Percentiles rank a stretch among this genome's conserved stretches.
Evolutionary conservation across 179 eudicot genomes (phyloP).

Genomic region (Gypsophila paniculata): DNA sequence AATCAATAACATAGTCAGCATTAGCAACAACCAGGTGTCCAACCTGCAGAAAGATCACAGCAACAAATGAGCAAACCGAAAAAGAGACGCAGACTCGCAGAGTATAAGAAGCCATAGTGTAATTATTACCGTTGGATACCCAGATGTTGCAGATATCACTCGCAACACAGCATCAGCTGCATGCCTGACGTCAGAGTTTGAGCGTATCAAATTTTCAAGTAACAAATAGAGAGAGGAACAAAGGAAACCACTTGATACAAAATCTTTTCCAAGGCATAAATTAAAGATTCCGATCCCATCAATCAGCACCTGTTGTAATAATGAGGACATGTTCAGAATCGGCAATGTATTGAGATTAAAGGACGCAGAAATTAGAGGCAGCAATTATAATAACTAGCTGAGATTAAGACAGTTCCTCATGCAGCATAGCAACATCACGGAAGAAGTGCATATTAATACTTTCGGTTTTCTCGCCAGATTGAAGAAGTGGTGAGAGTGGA

Average conservation of each 20-base stretch:
- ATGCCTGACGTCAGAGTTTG: conserved; percentile 63
- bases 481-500: conserved; percentile 52
- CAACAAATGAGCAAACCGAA: conserved; percentile 14
- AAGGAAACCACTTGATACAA: conserved; percentile 74
- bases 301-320: conserved; percentile 62
- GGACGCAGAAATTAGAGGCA: conserved; percentile 3
- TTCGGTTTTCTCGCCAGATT: conserved; percentile 43
- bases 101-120: conserved; percentile 3
- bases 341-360: background rate
- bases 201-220: conserved; percentile 82
- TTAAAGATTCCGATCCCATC: conserved; percentile 86
- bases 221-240: conserved; percentile 71
- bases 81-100: background rate
- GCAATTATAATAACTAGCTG: background rate
- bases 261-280: conserved; percentile 61
- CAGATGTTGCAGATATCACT: conserved; percentile 60
- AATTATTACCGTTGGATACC: conserved; percentile 63
- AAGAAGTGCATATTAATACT: conserved; percentile 55
- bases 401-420: conserved; percentile 45
- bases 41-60: conserved; percentile 42
- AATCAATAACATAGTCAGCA: conserved; percentile 88
- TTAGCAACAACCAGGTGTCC: conserved; percentile 83
- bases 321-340: conserved; percentile 25
- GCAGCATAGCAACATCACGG: conserved; percentile 68
- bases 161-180: conserved; percentile 76